Evolutionary conservation across 1,284 basidiomycete species (phyloP).

Genomic region (Leccinum pallidistipes): DNA sequence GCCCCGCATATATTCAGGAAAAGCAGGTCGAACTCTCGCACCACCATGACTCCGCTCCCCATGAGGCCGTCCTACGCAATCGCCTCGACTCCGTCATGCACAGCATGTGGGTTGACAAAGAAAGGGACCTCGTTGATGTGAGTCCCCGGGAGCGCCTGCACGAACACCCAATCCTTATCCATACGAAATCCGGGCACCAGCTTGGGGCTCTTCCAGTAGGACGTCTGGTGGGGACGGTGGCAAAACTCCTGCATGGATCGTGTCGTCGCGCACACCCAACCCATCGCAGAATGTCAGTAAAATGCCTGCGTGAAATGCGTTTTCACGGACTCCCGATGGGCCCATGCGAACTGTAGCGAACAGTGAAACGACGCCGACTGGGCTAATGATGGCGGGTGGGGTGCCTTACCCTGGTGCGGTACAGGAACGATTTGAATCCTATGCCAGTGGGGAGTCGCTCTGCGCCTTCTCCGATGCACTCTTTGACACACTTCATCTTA

Average conservation of each 20-base stretch:
- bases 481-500: too few species aligned
- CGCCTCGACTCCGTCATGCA: conserved; percentile 54
- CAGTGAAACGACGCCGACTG: too few species aligned
- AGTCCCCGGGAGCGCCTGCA: conserved; percentile 9
- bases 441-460: too few species aligned
- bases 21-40: conserved; percentile 21
- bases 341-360: too few species aligned
- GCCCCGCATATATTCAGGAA: conserved; percentile 16
- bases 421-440: too few species aligned
- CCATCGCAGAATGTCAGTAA: conserved; percentile 53
- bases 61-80: conserved; percentile 55
- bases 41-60: conserved; percentile 42
- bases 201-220: conserved; percentile 45
- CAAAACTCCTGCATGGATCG: conserved; percentile 52
- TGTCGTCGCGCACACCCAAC: conserved; percentile 58
- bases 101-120: conserved; percentile 31
- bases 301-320: conserved; percentile 56
- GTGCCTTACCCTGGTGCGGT: too few species aligned
- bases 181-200: conserved; percentile 71
- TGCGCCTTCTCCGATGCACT: too few species aligned
- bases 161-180: background rate
- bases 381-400: too few species aligned
- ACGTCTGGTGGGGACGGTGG: conserved; percentile 62
- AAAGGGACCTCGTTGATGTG: conserved; percentile 25
- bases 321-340: conserved; percentile 56